A percentile compares a stretch with the other conserved stretches of the same genome.
Conservation (phyloP, 768 basidiomycete species). For the Tylopilus balloui region DNA sequence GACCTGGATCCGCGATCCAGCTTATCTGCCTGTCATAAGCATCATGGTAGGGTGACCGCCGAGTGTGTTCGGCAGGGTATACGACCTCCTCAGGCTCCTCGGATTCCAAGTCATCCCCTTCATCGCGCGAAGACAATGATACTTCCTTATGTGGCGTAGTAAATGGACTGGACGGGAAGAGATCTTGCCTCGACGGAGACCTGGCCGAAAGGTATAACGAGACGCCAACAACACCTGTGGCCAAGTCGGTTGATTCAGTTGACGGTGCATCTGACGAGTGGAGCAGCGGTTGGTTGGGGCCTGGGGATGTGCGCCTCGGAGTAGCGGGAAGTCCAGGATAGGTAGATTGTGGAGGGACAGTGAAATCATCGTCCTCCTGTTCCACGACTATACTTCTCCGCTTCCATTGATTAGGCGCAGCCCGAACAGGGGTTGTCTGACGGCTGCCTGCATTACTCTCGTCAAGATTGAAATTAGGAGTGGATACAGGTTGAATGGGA, state of each 20-base stretch:
- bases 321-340: constrained; percentile 41
- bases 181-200: constrained; percentile 52
- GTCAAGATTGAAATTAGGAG: constrained; percentile 27
- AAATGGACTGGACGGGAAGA: constrained; percentile 67
- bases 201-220: constrained; percentile 44
- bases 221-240: constrained; percentile 39
- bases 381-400: constrained; percentile 65
- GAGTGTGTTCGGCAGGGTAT: constrained; percentile 53
- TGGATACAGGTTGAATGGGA: constrained; percentile 25
- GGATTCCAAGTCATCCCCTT: constrained; percentile 44
- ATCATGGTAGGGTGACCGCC: constrained; percentile 48
- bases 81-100: constrained; percentile 56
- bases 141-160: constrained; percentile 66
- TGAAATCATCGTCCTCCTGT: constrained; percentile 64
- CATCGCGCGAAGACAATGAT: constrained; percentile 43
- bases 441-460: constrained; percentile 30
- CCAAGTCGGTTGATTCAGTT: constrained; percentile 41
- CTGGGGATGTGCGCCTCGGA: constrained; percentile 36
- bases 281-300: constrained; percentile 35
- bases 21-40: constrained; percentile 58
- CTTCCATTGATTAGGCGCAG: constrained; percentile 39
- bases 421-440: constrained; percentile 32
- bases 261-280: constrained; percentile 54
- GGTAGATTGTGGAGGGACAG: constrained; percentile 35
- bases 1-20: constrained; percentile 74